phyloP scores from a whole-genome alignment of 768 basidiomycete species.

The Kwoniella dejecticola region DNA sequence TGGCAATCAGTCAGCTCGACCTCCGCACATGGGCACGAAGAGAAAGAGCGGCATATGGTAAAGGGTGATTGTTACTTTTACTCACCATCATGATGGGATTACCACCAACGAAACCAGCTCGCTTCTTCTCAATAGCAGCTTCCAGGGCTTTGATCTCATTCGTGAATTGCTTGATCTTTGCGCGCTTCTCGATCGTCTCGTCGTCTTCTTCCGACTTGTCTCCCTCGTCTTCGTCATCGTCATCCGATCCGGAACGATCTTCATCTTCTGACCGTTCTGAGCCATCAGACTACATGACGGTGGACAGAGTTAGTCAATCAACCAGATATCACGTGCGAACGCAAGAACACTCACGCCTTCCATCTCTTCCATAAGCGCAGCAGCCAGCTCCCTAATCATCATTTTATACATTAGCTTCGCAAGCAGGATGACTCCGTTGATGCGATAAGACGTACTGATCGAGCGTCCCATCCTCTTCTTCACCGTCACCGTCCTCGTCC shows the following conservation, averaged over 20 bases:
- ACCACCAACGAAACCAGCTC: conserved; percentile 44
- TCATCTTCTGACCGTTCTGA: conserved; percentile 30
- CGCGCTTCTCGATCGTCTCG: conserved; percentile 44
- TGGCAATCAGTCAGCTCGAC: too few relatives aligned
- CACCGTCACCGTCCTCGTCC: conserved; percentile 30
- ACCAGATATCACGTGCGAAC: neutral
- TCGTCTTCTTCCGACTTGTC: conserved; percentile 42
- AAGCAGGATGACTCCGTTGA: too few relatives aligned
- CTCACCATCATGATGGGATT: conserved; percentile 48
- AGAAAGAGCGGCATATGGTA: too few relatives aligned
- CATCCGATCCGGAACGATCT: conserved; percentile 35
- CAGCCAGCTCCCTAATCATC: conserved; percentile 35
- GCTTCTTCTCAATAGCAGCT: conserved; percentile 45
- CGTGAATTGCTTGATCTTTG: conserved; percentile 46
- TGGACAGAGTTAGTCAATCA: neutral
- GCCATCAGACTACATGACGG: conserved; percentile 19
- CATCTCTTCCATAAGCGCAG: conserved; percentile 40
- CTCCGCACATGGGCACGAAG: too few relatives aligned
- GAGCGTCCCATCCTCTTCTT: conserved; percentile 28
- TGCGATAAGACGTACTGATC: conserved; percentile 29
- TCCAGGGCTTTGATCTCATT: conserved; percentile 48
- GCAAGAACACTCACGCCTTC: conserved; percentile 21
- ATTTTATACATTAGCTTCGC: neutral
- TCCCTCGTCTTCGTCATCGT: conserved; percentile 43
- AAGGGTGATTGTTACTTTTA: too few relatives aligned